Evolutionary conservation across 1,139 yeast species (phyloP).

Genomic region (Hyphopichia pseudoburtonii): DNA sequence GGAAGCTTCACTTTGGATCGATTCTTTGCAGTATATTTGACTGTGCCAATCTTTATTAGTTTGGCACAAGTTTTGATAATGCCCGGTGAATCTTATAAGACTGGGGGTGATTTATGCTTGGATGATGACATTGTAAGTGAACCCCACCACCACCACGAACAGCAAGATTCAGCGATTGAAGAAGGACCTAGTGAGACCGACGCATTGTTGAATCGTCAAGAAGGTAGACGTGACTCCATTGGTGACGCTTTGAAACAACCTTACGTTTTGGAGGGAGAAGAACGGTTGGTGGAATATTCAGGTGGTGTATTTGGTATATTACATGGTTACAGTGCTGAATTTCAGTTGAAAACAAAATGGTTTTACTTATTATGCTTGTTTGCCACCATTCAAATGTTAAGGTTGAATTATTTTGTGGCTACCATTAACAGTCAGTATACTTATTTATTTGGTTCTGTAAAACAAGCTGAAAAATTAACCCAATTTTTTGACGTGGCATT

Average conservation of each 20-base stretch:
- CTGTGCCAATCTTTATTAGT: conserved; percentile 42
- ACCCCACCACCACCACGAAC: no score
- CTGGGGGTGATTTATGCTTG: conserved; percentile 32
- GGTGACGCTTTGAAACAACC: conserved; percentile 50
- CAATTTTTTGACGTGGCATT: conserved; percentile 43
- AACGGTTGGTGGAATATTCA: conserved; percentile 28
- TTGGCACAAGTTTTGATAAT: conserved; percentile 39
- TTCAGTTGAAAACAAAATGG: conserved; percentile 44
- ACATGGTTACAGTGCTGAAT: conserved; percentile 44
- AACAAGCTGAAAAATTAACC: conserved; percentile 30
- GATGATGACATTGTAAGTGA: conserved; percentile 15
- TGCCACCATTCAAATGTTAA: conserved; percentile 43
- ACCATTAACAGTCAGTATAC: conserved; percentile 46
- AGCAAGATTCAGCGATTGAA: conserved; percentile 4
- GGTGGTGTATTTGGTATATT: conserved; percentile 46
- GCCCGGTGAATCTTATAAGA: conserved; percentile 43
- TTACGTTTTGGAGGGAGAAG: conserved; percentile 43
- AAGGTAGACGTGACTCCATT: conserved; percentile 45
- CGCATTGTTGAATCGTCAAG: conserved; percentile 17
- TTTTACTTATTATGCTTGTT: conserved; percentile 39
- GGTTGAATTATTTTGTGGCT: conserved; percentile 48
- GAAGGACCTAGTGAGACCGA: conserved; percentile 17
- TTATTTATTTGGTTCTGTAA: conserved; percentile 32
- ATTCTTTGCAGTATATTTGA: conserved; percentile 37
- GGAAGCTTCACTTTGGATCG: conserved; percentile 30